phyloP scores from a whole-genome alignment of 371 early-diverging fungal genomes.

The Lichtheimia corymbifera region DNA sequence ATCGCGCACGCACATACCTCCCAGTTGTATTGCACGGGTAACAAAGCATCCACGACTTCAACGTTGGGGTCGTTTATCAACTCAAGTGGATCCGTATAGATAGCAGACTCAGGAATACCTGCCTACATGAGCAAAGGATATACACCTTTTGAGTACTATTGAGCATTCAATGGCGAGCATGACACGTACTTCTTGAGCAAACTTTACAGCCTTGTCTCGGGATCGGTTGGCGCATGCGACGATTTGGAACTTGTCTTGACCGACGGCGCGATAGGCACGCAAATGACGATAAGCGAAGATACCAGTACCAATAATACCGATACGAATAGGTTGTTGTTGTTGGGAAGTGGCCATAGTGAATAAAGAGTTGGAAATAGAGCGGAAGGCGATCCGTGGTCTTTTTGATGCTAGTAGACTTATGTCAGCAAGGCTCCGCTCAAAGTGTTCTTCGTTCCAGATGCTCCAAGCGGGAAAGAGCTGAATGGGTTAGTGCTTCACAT shows the following conservation, averaged over 20 bases:
- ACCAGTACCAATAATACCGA: constrained; percentile 56
- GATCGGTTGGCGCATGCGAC: constrained; percentile 55
- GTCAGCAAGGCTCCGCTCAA: too few relatives aligned
- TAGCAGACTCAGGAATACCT: constrained; percentile 41
- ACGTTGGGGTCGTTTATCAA: constrained; percentile 46
- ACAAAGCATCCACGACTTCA: constrained; percentile 37
- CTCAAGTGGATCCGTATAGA: constrained; percentile 40
- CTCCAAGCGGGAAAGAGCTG: too few relatives aligned
- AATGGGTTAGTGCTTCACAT: too few relatives aligned
- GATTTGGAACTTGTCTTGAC: constrained; percentile 40
- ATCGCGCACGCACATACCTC: constrained; percentile 23
- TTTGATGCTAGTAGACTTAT: too few relatives aligned
- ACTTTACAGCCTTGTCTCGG: constrained; percentile 47
- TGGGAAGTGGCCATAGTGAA: too few relatives aligned
- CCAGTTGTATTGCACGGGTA: constrained; percentile 46
- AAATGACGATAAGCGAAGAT: constrained; percentile 55
- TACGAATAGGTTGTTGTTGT: constrained; percentile 28
- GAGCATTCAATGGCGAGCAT: background rate
- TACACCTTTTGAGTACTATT: background rate
- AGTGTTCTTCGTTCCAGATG: too few relatives aligned
- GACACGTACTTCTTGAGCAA: constrained; percentile 41
- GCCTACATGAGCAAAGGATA: constrained; percentile 20
- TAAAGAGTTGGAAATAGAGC: too few relatives aligned
- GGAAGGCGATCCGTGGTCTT: too few relatives aligned
- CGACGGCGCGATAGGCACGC: constrained; percentile 40